phyloP scores from a whole-genome alignment of 208 protist species.

The Plasmodiophora brassicae region DNA sequence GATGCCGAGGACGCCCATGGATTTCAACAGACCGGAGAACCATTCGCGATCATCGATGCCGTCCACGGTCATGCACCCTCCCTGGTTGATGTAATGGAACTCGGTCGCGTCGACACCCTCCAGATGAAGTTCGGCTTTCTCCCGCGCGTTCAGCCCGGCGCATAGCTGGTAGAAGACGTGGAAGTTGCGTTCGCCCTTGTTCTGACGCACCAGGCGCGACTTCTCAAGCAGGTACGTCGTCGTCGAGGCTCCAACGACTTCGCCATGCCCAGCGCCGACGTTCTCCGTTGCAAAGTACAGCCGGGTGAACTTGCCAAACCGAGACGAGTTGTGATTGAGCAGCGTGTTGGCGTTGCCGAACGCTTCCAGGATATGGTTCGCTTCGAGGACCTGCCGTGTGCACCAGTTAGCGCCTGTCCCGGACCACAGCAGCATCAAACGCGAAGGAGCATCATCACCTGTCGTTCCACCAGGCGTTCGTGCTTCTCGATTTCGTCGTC shows the following conservation, averaged over 20 bases:
- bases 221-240: constrained; percentile 44
- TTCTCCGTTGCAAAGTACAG: constrained; percentile 38
- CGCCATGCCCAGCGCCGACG: background rate
- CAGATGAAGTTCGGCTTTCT: background rate
- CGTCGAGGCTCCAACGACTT: constrained; percentile 13
- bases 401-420: constrained; percentile 44
- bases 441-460: background rate
- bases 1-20: constrained; percentile 6
- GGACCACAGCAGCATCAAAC: background rate
- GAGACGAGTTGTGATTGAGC: constrained; percentile 45
- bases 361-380: constrained; percentile 49
- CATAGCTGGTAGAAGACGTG: constrained; percentile 50
- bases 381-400: constrained; percentile 46
- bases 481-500: constrained; percentile 6
- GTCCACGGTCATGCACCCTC: background rate
- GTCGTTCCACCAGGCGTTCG: background rate
- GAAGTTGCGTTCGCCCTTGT: constrained; percentile 49
- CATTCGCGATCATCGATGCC: constrained; percentile 16
- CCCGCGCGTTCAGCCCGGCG: background rate
- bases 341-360: constrained; percentile 52
- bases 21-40: constrained; percentile 19
- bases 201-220: constrained; percentile 33
- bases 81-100: constrained; percentile 22
- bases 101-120: background rate
- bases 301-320: constrained; percentile 45